Evolutionary conservation across 2,329 filamentous ascomycete genomes (phyloP), one percentile per base, ranked within the genome.

Genomic region (Cladophialophora immunda): DNA sequence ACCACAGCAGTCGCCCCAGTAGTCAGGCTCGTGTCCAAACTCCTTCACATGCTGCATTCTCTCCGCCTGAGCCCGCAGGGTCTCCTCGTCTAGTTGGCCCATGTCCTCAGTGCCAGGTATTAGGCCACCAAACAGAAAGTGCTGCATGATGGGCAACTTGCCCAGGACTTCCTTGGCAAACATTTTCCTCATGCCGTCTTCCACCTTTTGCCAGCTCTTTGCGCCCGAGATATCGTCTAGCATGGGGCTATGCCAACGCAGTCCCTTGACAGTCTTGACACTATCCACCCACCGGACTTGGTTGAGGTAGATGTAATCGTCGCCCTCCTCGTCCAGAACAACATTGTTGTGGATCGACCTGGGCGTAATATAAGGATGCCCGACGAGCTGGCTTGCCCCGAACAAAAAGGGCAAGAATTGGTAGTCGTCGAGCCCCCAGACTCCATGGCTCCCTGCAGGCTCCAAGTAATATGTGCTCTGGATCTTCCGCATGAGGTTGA

Each of bases 161-260:
- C 91, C 89, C 59, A 99, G 80, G 0, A 99, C 94, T 79, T 99
- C 95, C 47, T 90, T 92, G 59, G 94, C 86, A 76, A 98, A 98
- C 96, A 99, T 99, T 72, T 93, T 92, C 68, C 92, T 87, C 96
- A 99, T 98, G 6, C 95, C 95, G 29, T 86, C 90, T 78, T 98
- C 94, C 58, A 99, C 91, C 83, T 99, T 99, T 71, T 80, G 82
- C 95, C 95, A 99, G 45, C 85, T 92, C 77, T 92, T 94, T 17
- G 94, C 91, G 1, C 92, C 90, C 3, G 92, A 95, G 71, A 99
- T 99, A 77, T 99, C 95, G 76, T 99, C 95, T 19, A 99, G 87
- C 96, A 99, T 98, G 3, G 96, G 95, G 70, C 90, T 94, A 75
- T 99, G 96, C 95, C 95, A 99, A 53, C 95, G 87, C 68, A 99